Evolutionary conservation across 2,329 filamentous ascomycete genomes (phyloP).

Genomic region (Penicillium sp.): DNA sequence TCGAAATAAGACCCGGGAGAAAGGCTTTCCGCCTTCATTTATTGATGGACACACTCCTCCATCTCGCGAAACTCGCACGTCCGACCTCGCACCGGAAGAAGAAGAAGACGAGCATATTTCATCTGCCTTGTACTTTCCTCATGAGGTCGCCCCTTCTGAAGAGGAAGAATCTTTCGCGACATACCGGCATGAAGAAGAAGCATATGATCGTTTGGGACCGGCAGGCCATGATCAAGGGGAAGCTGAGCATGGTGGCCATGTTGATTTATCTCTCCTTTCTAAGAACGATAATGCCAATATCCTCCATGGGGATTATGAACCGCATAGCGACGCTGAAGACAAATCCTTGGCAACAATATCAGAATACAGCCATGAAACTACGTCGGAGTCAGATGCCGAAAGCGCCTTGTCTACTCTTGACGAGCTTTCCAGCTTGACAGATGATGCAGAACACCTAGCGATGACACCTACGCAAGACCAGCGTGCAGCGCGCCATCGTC

Average conservation of each 20-base stretch:
- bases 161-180: slow-evolving; percentile 22
- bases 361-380: slow-evolving; percentile 36
- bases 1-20: slow-evolving; percentile 25
- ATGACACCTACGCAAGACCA: slow-evolving; percentile 38
- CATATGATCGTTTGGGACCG: neutral
- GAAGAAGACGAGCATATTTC: slow-evolving; percentile 64
- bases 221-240: slow-evolving; percentile 2
- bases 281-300: slow-evolving; percentile 55
- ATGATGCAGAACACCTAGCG: slow-evolving; percentile 50
- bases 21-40: slow-evolving; percentile 1
- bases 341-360: slow-evolving; percentile 34
- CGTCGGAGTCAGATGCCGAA: slow-evolving; percentile 46
- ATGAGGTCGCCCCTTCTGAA: slow-evolving; percentile 47
- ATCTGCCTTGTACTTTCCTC: slow-evolving; percentile 62
- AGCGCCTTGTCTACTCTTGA: slow-evolving; percentile 40
- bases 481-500: slow-evolving; percentile 21
- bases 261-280: slow-evolving; percentile 60
- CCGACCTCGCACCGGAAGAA: slow-evolving; percentile 39
- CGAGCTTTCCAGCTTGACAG: slow-evolving; percentile 52
- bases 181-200: slow-evolving; percentile 11
- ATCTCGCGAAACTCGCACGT: slow-evolving; percentile 1
- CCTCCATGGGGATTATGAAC: slow-evolving; percentile 56
- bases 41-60: slow-evolving; percentile 1
- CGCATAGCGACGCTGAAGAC: slow-evolving; percentile 35
- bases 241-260: slow-evolving; percentile 42